phyloP scores from a whole-genome alignment of 2,329 filamentous ascomycete species.

The Xylariaceae sp. region DNA sequence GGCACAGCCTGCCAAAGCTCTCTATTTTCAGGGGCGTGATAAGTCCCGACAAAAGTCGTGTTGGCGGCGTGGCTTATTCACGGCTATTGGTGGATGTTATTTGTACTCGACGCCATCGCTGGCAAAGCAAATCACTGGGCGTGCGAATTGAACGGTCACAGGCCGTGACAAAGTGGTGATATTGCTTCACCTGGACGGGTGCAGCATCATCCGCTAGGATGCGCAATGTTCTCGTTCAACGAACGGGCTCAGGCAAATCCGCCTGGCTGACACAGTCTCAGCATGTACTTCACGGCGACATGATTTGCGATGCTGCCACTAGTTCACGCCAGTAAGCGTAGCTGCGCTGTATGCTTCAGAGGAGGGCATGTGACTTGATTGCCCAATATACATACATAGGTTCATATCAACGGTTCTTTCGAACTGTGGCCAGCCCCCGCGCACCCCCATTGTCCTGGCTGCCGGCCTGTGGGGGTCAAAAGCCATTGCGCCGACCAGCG shows the following conservation, averaged over 20 bases:
- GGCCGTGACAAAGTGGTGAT: slow-evolving; percentile 15
- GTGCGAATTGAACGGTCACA: slow-evolving; percentile 10
- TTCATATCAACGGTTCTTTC: background rate
- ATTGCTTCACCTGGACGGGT: no score
- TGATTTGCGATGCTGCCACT: background rate
- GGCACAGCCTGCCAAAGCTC: slow-evolving; percentile 1
- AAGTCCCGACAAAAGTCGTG: no score
- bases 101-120: slow-evolving; percentile 16
- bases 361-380: background rate
- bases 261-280: no score
- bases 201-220: no score
- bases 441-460: background rate
- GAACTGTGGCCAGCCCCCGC: background rate
- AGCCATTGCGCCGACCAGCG: background rate
- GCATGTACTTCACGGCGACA: background rate
- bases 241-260: no score
- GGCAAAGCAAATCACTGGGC: slow-evolving; percentile 12
- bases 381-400: no score
- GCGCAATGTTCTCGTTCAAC: no score
- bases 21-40: background rate
- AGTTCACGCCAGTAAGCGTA: background rate
- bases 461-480: slow-evolving; percentile 8
- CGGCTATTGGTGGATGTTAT: slow-evolving; percentile 15
- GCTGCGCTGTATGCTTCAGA: background rate
- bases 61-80: no score